Evolutionary conservation across 1,284 basidiomycete genomes (phyloP), one percentile per base, ranked within the genome.

Genomic region (Leccinum solheimii): DNA sequence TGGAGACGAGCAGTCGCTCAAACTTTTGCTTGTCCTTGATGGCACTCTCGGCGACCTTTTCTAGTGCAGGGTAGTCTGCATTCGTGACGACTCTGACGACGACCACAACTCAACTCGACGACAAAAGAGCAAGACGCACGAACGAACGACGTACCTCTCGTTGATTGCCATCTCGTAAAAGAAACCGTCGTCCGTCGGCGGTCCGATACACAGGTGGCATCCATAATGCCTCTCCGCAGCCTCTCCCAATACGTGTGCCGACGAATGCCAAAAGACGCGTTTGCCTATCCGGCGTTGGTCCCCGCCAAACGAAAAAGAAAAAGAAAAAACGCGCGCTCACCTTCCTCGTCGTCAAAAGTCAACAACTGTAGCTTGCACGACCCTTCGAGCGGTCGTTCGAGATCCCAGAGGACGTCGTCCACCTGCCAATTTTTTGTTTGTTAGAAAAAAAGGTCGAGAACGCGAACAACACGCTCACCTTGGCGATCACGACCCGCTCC

Each of bases 181-280:
- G 85, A 99, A 99, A 14, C 97, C 97, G 32, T 99, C 97, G 50
- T 98, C 95, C 3, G 95, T 96, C 21, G 97, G 97, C 21, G 97
- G 97, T 14, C 97, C 97, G 68, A 98, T 90, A 74, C 97, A 98
- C 19, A 99, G 83, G 79, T 98, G 95, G 77, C 96, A 98, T 50
- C 97, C 97, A 75, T 98, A 98, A 77, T 97, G 95, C 63, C 93
- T 86, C 77, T 99, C 97, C 51, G 95, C 89, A 52, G 97, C 93
- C 79, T 99, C 97, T 57, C 97, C 97, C n/a, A 99, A 84, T 60
- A 99, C 95, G 78, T 99, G 97, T 0, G 97, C 97, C 11, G 96
- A 98, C 26, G 97, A 98, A 76, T 99, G 97, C 97, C 97, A 99
- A 81, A 99, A 99, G 38, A 99, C 97, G 69, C 90, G 90, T 76